Base-by-base conservation (phyloP, 2,329 filamentous ascomycete species). In the Cladosporium sp. region DNA sequence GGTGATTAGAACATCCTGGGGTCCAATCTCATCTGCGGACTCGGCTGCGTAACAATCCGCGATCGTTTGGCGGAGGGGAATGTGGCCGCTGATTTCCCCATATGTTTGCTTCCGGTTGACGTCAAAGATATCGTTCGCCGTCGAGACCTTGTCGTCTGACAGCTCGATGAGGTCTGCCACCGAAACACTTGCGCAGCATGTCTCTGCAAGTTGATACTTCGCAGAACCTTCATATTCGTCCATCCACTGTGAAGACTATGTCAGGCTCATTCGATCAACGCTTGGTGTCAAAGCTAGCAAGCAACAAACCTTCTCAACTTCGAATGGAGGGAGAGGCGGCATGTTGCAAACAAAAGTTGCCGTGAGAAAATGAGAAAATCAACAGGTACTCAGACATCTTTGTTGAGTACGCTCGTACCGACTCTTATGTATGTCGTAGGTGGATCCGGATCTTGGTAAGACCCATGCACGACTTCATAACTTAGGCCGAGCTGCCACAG, bases 191-290 rank as follows among this genome's bases (percentile, higher is more conserved):
- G 85, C 82, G 49, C 82, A 85, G 63, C 88, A 92, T 1, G 88
- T 92, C 68, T 92, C 88, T 51, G 87, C 85, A 43, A 92, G 79
- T 66, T 95, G 91, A 65, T 78, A 78, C 53, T 77, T 79, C 56
- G 73, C 73, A 20, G 69, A 69, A 2, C 68, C 71, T 58, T 80
- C 76, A 59, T 79, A 71, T 47, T 72, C 67, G 62, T 80, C 76
- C 76, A 80, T 79, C 77, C 78, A 81, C 77, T 27, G 22, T 4
- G 22, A 27, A 27, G 22, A 27, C 22, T 27, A 27, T 27, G 22
- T 27, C 80, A 54, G 22, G 22, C 22, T 27, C 22, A 27, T 27
- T 27, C 22, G 22, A 27, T 27, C 5, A 27, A 27, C 22, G 22
- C 5, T 27, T 27, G 22, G 22, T 27, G 22, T 27, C 22, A 27